Percentiles rank a stretch among this genome's conserved stretches.
Evolutionary conservation across 2,329 filamentous ascomycete genomes (phyloP).

Genomic region (Delphinella strobiligena): DNA sequence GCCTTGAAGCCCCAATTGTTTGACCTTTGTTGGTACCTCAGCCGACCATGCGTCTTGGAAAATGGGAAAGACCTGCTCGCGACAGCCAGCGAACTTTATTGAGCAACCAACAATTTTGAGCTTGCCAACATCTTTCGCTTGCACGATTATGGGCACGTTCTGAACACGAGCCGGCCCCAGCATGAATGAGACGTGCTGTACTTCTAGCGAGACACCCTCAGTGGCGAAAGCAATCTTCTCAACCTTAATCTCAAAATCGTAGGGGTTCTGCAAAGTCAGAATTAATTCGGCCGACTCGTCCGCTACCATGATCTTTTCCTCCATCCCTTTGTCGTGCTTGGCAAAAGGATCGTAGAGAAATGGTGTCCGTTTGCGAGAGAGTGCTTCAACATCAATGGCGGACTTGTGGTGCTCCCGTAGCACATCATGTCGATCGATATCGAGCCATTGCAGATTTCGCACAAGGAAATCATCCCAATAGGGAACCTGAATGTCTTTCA

Average conservation of each 20-base stretch:
- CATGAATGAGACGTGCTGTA: conserved; percentile 49
- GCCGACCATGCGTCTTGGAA: conserved; percentile 67
- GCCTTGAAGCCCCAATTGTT: conserved; percentile 48
- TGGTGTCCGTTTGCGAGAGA: conserved; percentile 45
- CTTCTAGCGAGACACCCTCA: conserved; percentile 61
- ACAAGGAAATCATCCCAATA: conserved; percentile 98
- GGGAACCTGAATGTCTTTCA: conserved; percentile 59
- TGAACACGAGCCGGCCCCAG: conserved; percentile 78
- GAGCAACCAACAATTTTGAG: conserved; percentile 67
- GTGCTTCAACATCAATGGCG: conserved; percentile 9
- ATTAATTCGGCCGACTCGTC: conserved; percentile 67
- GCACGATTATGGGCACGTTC: conserved; percentile 58
- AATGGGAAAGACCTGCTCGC: conserved; percentile 72
- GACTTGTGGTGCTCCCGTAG: conserved; percentile 37
- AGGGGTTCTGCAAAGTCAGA: conserved; percentile 84
- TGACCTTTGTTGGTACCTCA: conserved; percentile 59
- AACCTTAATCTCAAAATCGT: conserved; percentile 83
- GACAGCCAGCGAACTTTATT: conserved; percentile 70
- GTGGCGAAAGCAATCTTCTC: conserved; percentile 67
- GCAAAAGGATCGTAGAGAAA: conserved; percentile 94
- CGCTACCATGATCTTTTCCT: conserved; percentile 54
- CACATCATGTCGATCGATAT: conserved; percentile 32
- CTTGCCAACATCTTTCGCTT: conserved; percentile 53
- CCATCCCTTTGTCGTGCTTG: conserved; percentile 46
- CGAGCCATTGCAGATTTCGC: conserved; percentile 58